Base-by-base conservation (phyloP, 1,284 basidiomycete species). In the Boletus nobilissimus region DNA sequence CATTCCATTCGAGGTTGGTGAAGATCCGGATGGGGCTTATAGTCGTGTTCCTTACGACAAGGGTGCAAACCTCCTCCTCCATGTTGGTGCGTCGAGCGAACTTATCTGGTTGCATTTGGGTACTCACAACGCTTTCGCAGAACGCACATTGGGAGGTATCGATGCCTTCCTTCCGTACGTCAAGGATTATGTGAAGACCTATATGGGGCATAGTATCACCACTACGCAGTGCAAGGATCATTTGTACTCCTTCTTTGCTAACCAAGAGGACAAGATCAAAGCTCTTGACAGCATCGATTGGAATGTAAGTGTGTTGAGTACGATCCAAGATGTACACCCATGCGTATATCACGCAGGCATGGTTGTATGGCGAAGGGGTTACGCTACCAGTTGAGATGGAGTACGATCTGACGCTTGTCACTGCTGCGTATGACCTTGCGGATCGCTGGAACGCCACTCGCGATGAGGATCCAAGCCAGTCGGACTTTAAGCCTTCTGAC, bases 201-300 rank as follows among this genome's bases (percentile, higher is more conserved):
- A 93, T 85, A 92, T 91, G 79, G 95, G 97, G n/a, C 93, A 93
- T 82, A 95, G 96, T 78, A 96, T 99, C 84, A 95, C 94, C 18
- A 98, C 97, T 0, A 89, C 92, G 43, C 92, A 98, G 81, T 99
- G 97, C 97, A 94, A 95, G 82, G 87, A 90, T 14, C 97, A 99
- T 84, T 88, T 99, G 36, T 97, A 95, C 81, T 86, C 86, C n/a
- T 98, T 94, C 85, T 99, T 93, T 86, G 87, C 88, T 81, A 88
- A 89, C 79, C 87, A 94, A 83, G 85, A 89, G 24, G 91, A 94
- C 80, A 93, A 95, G 83, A 87, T 94, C 74, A 90, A 92, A 77
- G 91, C 91, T 43, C 90, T 99, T 57, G 90, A 96, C 81, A 89
- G 87, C 66, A 91, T 98, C 51, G 93, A 98, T 83, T 98, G 95